Conservation (phyloP, 441 rosid genomes). For the Aquilaria agallochum region DNA sequence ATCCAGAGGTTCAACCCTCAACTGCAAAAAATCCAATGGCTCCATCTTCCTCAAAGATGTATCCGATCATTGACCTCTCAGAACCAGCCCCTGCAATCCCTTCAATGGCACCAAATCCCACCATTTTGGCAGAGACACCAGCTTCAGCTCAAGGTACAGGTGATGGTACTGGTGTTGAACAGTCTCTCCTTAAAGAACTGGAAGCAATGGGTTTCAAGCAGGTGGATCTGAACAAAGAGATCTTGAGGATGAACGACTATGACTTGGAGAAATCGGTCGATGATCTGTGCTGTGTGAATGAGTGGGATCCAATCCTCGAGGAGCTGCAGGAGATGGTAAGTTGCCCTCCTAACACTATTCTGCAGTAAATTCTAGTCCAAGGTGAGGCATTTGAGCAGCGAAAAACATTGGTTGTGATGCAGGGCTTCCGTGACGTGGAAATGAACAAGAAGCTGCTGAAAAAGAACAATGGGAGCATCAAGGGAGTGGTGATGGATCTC, state of each 20-base stretch:
- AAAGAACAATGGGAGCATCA: slow-evolving; percentile 97
- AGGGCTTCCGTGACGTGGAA: slow-evolving; percentile 79
- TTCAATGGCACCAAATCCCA: slow-evolving; percentile 8
- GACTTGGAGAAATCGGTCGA: slow-evolving; percentile 76
- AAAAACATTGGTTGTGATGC: slow-evolving; percentile 10
- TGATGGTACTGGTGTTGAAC: slow-evolving; percentile 39
- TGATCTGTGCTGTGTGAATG: slow-evolving; percentile 73
- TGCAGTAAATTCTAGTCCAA: not conserved
- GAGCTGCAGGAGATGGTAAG: slow-evolving; percentile 90
- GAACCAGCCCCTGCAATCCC: slow-evolving; percentile 18
- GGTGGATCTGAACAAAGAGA: slow-evolving; percentile 85
- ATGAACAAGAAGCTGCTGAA: slow-evolving; percentile 78
- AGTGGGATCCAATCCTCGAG: slow-evolving; percentile 92
- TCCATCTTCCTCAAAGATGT: slow-evolving; percentile 20
- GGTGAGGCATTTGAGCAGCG: not conserved
- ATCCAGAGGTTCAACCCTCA: slow-evolving; percentile 33
- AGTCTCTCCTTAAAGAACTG: slow-evolving; percentile 68
- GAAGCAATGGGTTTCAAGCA: slow-evolving; percentile 96
- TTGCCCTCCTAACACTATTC: not conserved
- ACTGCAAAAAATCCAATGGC: slow-evolving; percentile 17
- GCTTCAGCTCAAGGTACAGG: slow-evolving; percentile 8
- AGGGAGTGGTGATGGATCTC: slow-evolving; percentile 91
- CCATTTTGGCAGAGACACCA: slow-evolving; percentile 10
- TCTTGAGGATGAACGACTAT: slow-evolving; percentile 71
- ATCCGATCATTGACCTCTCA: slow-evolving; percentile 38